phyloP scores from a whole-genome alignment of 768 basidiomycete genomes.

The Ramaria sp. region DNA sequence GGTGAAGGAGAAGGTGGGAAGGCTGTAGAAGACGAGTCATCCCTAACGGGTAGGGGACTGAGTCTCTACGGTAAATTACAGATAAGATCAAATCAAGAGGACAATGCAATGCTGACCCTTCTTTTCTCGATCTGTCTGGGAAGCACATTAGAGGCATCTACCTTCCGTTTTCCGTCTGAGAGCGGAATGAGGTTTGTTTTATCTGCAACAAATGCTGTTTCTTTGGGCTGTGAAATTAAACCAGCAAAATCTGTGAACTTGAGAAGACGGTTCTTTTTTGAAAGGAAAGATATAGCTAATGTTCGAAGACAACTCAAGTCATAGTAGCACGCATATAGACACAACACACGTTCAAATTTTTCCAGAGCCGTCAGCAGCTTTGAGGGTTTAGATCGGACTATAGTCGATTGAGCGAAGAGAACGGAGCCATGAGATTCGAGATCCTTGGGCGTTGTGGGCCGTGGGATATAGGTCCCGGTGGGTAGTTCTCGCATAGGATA shows the following conservation, averaged over 20 bases:
- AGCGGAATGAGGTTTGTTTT: too few species aligned
- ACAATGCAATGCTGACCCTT: too few species aligned
- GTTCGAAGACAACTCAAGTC: neutral
- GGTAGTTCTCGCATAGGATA: neutral
- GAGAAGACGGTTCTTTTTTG: slow-evolving; percentile 1
- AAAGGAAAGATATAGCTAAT: neutral
- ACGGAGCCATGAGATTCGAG: neutral
- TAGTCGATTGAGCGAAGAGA: neutral
- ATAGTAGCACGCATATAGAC: neutral
- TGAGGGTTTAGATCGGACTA: neutral
- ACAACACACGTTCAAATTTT: slow-evolving; percentile 2
- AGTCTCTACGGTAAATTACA: too few species aligned
- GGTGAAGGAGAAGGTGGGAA: neutral
- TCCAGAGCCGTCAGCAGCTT: neutral
- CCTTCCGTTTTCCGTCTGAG: too few species aligned
- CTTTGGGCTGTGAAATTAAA: neutral
- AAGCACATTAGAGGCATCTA: too few species aligned
- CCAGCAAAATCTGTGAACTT: slow-evolving; percentile 2
- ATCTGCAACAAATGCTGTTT: neutral
- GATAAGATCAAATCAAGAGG: too few species aligned
- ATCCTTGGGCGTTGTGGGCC: neutral
- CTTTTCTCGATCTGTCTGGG: too few species aligned
- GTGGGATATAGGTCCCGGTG: neutral
- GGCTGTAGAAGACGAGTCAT: neutral
- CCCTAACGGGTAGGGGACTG: too few species aligned